Conservation (phyloP, 352 stramenopile species). For the Phytophthora rubi region DNA sequence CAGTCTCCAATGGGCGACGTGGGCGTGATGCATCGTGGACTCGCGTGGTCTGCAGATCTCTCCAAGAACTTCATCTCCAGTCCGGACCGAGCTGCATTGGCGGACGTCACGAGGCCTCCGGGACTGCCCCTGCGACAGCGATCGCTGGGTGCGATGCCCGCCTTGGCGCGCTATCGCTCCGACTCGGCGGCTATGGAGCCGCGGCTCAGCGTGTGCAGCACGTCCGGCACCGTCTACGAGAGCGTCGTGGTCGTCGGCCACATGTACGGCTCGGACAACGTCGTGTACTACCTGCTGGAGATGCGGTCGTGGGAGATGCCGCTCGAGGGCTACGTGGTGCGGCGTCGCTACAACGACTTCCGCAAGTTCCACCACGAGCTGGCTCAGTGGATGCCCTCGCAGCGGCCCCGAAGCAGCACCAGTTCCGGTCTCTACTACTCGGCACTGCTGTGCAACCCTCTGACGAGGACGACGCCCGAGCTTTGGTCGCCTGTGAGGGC, state of each 20-base stretch:
- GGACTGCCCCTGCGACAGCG: conserved; percentile 35
- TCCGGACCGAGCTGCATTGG: not conserved
- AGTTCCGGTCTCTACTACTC: conserved; percentile 48
- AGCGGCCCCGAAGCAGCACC: conserved; percentile 33
- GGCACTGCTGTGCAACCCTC: conserved; percentile 61
- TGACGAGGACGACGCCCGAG: conserved; percentile 39
- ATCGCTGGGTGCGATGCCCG: conserved; percentile 34
- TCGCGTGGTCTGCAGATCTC: conserved; percentile 9
- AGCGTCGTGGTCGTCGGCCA: conserved; percentile 76
- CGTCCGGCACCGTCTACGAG: conserved; percentile 74
- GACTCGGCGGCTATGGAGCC: conserved; percentile 43
- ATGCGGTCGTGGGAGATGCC: conserved; percentile 74
- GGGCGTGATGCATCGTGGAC: conserved; percentile 17
- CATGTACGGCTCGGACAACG: conserved; percentile 60
- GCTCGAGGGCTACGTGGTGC: conserved; percentile 82
- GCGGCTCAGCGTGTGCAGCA: conserved; percentile 69
- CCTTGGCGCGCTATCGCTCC: conserved; percentile 39
- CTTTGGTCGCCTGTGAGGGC: conserved; percentile 57
- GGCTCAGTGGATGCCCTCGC: conserved; percentile 54
- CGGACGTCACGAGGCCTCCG: conserved; percentile 15
- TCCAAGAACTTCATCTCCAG: conserved; percentile 11
- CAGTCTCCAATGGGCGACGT: conserved; percentile 33
- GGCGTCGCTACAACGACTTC: conserved; percentile 81
- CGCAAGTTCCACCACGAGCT: conserved; percentile 66
- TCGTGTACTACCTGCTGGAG: conserved; percentile 83